phyloP scores from a whole-genome alignment of 2,329 filamentous ascomycete genomes.

The Penicillium sp. region DNA sequence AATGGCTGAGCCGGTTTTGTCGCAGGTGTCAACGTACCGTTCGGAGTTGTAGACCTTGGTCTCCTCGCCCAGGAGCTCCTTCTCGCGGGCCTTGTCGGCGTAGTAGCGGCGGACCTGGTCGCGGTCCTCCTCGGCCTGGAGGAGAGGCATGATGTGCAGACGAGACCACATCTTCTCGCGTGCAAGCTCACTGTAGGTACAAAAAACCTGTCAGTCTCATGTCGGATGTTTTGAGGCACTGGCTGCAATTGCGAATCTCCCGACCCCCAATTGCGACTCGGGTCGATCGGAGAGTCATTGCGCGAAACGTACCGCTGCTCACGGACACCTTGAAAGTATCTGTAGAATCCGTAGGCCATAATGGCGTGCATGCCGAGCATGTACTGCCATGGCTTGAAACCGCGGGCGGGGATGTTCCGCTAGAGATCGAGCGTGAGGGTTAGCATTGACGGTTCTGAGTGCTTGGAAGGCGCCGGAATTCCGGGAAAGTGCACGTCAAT shows the following conservation, averaged over 20 bases:
- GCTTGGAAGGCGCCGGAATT: neutral
- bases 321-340: slow-evolving; percentile 74
- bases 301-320: slow-evolving; percentile 76
- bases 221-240: neutral
- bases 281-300: slow-evolving; percentile 12
- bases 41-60: slow-evolving; percentile 84
- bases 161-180: slow-evolving; percentile 98
- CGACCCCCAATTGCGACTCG: slow-evolving; percentile 12
- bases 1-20: neutral
- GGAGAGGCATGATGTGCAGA: slow-evolving; percentile 87
- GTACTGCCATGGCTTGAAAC: slow-evolving; percentile 80
- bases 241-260: neutral
- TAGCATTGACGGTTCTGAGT: slow-evolving; percentile 6
- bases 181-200: slow-evolving; percentile 70
- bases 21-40: slow-evolving; percentile 57
- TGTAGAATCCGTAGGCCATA: slow-evolving; percentile 90
- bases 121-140: slow-evolving; percentile 95
- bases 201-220: slow-evolving; percentile 10
- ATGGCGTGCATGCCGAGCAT: slow-evolving; percentile 72
- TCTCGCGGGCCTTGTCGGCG: slow-evolving; percentile 85
- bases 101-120: slow-evolving; percentile 85
- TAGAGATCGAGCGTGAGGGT: slow-evolving; percentile 36
- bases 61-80: slow-evolving; percentile 81
- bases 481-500: neutral
- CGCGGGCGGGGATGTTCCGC: slow-evolving; percentile 89